Percentiles rank a stretch among this genome's conserved stretches.
Conservation (phyloP, 2,329 filamentous ascomycete species). For the Truncatella angustata region DNA sequence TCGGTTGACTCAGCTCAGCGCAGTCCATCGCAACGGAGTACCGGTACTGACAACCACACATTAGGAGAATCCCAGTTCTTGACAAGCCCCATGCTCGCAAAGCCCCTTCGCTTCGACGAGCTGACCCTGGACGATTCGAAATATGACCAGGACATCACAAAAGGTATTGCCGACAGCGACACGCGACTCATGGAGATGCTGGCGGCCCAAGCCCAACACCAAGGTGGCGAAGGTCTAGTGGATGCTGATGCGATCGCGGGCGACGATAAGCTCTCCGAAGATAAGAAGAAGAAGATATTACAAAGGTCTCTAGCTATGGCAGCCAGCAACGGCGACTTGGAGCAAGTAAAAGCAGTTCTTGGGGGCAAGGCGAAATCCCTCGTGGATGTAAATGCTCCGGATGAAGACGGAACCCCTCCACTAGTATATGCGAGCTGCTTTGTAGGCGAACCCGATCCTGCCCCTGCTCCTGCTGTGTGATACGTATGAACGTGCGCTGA, state of each 20-base stretch:
- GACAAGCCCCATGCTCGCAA: slow-evolving; percentile 79
- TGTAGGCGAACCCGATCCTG: slow-evolving; percentile 62
- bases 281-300: slow-evolving; percentile 76
- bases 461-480: slow-evolving; percentile 10
- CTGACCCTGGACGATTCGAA: slow-evolving; percentile 77
- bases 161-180: slow-evolving; percentile 71
- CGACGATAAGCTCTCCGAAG: slow-evolving; percentile 69
- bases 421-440: slow-evolving; percentile 98
- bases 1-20: too few species aligned
- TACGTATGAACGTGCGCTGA: slow-evolving; percentile 15
- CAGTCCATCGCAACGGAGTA: not conserved
- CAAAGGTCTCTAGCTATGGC: slow-evolving; percentile 93
- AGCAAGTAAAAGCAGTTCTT: slow-evolving; percentile 74
- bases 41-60: slow-evolving; percentile 6
- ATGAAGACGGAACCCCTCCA: slow-evolving; percentile 94
- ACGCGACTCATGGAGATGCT: slow-evolving; percentile 92
- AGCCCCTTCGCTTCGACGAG: slow-evolving; percentile 77
- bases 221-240: slow-evolving; percentile 68
- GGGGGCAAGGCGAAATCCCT: slow-evolving; percentile 70
- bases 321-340: slow-evolving; percentile 90
- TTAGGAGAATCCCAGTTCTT: slow-evolving; percentile 94
- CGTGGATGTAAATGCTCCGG: slow-evolving; percentile 81
- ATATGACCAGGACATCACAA: slow-evolving; percentile 65
- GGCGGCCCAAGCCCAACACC: slow-evolving; percentile 85
- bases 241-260: slow-evolving; percentile 78